A percentile compares a stretch with the other conserved stretches of the same genome.
Conservation (phyloP, 345 rosid species). For the Melastoma malabathricum region DNA sequence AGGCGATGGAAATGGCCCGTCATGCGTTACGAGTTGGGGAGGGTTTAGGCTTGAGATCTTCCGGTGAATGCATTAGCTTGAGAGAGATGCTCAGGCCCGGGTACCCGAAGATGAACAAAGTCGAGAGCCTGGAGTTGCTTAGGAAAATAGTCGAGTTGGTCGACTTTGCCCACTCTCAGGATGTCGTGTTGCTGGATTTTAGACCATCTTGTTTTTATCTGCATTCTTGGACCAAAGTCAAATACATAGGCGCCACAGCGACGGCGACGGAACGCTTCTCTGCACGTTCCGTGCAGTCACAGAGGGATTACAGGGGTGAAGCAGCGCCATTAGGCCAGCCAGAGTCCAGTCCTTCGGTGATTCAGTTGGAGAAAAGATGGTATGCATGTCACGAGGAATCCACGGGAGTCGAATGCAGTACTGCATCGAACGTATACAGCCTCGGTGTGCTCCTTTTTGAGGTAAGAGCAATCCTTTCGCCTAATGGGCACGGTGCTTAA, state of each 20-base stretch:
- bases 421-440: constrained; percentile 48
- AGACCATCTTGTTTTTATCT: constrained; percentile 39
- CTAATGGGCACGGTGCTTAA: too few species aligned
- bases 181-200: constrained; percentile 38
- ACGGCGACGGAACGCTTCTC: constrained; percentile 2
- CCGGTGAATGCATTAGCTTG: constrained; percentile 30
- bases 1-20: constrained; percentile 15
- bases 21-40: constrained; percentile 10
- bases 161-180: constrained; percentile 53
- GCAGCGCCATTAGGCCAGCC: constrained; percentile 11
- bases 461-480: constrained; percentile 20
- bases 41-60: constrained; percentile 16
- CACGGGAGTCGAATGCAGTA: constrained; percentile 22
- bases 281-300: too few species aligned
- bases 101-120: constrained; percentile 24
- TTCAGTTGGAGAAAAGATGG: constrained; percentile 49
- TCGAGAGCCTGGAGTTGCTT: constrained; percentile 31
- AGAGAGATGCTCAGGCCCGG: constrained; percentile 46
- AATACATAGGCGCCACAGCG: constrained; percentile 41
- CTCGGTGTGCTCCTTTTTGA: constrained; percentile 78
- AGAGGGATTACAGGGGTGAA: constrained; percentile 9
- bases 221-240: constrained; percentile 29
- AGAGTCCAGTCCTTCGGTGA: too few species aligned
- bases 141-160: constrained; percentile 60
- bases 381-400: constrained; percentile 52